Base-by-base conservation (phyloP, 108 stramenopile genomes). In the Skeletonema costatum region DNA sequence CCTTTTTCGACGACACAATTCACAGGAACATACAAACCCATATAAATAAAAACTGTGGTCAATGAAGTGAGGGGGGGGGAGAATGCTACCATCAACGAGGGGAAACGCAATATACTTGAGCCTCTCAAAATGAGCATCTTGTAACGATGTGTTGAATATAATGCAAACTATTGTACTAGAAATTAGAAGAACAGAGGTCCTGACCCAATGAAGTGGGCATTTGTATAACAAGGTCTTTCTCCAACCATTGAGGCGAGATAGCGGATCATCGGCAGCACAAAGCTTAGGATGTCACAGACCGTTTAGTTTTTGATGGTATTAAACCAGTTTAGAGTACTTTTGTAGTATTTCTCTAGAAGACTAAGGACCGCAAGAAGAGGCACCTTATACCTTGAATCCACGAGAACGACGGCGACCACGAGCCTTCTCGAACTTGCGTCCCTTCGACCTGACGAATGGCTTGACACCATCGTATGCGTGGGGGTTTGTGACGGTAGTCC, bases 371-470 rank as follows among this genome's bases (percentile, higher is more conserved):
- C 53, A 48, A 75, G 38, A 32, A 64, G 33, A 39, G 60, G 41
- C 17, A 70, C 51, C 56, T 92, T 97, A 97, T 36, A 98, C 94
- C 96, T 98, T 98, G 97, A 99, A 99, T 65, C 99, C 98, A 77
- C 93, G 86, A 66, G 93, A 95, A 61, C 87, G 82, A 92, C 99
- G 97, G 78, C 98, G 98, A 83, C 98, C 98, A 92, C 99, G 98
- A 72, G 99, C 99, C 76, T 89, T 89, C 92, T 99, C 99, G 92
- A 99, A 99, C 89, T 99, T 99, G 89, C 98, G 93, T 84, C 99
- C 99, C 87, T 99, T 99, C 87, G 92, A 89, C 81, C 98, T 96
- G 66, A 98, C 97, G 80, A 96, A 98, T 17, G 99, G 99, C 91
- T 98, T 99, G 91, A 95, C 94, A 73, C 87, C 89, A 85, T 93